These are phyloP conservation scores for Penicillium sp. DNA, from an alignment of 2,329 filamentous ascomycete species.

Conservation along the genomic window DNA sequence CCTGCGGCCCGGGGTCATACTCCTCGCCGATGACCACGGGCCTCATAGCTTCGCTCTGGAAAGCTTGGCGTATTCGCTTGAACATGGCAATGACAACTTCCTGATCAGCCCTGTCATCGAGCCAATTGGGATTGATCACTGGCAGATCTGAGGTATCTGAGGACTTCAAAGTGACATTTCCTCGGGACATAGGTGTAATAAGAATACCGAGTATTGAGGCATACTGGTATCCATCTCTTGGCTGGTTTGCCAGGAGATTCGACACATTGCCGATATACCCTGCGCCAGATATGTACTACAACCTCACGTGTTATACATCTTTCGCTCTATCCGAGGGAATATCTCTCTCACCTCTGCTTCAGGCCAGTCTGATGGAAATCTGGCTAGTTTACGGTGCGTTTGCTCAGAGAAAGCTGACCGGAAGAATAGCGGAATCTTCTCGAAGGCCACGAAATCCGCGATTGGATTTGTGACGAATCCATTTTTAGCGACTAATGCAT, in stretches of 20 bases:
- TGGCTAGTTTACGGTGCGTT: slow-evolving; percentile 16
- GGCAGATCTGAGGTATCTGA: slow-evolving; percentile 34
- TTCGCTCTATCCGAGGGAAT: background rate
- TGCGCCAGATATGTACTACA: slow-evolving; percentile 26
- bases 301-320: background rate
- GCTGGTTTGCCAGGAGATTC: slow-evolving; percentile 17
- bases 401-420: slow-evolving; percentile 19
- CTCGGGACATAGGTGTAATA: slow-evolving; percentile 41
- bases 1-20: slow-evolving; percentile 35
- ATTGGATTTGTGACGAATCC: slow-evolving; percentile 27
- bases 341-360: slow-evolving; percentile 30
- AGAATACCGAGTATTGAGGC: slow-evolving; percentile 24
- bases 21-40: slow-evolving; percentile 37
- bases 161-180: slow-evolving; percentile 42
- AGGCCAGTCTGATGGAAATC: slow-evolving; percentile 37
- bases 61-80: slow-evolving; percentile 44
- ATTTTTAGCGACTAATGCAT: slow-evolving; percentile 12
- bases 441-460: slow-evolving; percentile 29
- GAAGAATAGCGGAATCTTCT: slow-evolving; percentile 30
- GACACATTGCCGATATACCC: slow-evolving; percentile 26
- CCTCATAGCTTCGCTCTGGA: slow-evolving; percentile 26
- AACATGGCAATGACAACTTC: slow-evolving; percentile 45
- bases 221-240: slow-evolving; percentile 26
- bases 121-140: slow-evolving; percentile 48
- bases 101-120: slow-evolving; percentile 41